phyloP scores from a whole-genome alignment of 495 filamentous ascomycete species.

The Annulohypoxylon moriforme region DNA sequence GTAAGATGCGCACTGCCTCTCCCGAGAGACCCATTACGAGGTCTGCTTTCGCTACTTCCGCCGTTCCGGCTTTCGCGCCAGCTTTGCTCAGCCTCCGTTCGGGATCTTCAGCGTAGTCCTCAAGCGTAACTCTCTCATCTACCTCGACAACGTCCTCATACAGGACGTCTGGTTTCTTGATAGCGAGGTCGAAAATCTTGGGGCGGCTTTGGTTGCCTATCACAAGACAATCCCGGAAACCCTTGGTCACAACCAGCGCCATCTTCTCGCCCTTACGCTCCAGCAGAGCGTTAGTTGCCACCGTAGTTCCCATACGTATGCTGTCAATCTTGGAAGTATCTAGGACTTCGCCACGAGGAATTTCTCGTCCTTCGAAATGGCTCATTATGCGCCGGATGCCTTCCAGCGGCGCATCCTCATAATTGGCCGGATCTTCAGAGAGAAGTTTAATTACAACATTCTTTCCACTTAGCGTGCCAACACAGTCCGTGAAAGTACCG shows the following conservation, averaged over 20 bases:
- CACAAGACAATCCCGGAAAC: slow-evolving; percentile 90
- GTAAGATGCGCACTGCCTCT: slow-evolving; percentile 75
- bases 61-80: slow-evolving; percentile 58
- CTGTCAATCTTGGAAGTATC: slow-evolving; percentile 87
- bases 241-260: slow-evolving; percentile 89
- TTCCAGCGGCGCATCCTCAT: slow-evolving; percentile 88
- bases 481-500: slow-evolving; percentile 78
- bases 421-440: slow-evolving; percentile 90
- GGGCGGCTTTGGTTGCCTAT: slow-evolving; percentile 89
- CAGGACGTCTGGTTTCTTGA: slow-evolving; percentile 81
- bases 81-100: slow-evolving; percentile 65
- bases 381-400: slow-evolving; percentile 92
- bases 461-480: slow-evolving; percentile 70
- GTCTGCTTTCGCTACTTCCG: slow-evolving; percentile 58
- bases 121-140: slow-evolving; percentile 85
- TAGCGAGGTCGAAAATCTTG: slow-evolving; percentile 84
- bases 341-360: slow-evolving; percentile 82
- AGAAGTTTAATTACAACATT: slow-evolving; percentile 88
- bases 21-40: slow-evolving; percentile 74
- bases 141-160: slow-evolving; percentile 82
- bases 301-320: slow-evolving; percentile 90
- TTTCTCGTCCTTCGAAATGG: slow-evolving; percentile 77
- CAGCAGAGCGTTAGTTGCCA: slow-evolving; percentile 88
- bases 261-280: slow-evolving; percentile 95
- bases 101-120: slow-evolving; percentile 89